Conservation (phyloP, 2,329 filamentous ascomycete genomes). For the Sclerotinia glacialis region DNA sequence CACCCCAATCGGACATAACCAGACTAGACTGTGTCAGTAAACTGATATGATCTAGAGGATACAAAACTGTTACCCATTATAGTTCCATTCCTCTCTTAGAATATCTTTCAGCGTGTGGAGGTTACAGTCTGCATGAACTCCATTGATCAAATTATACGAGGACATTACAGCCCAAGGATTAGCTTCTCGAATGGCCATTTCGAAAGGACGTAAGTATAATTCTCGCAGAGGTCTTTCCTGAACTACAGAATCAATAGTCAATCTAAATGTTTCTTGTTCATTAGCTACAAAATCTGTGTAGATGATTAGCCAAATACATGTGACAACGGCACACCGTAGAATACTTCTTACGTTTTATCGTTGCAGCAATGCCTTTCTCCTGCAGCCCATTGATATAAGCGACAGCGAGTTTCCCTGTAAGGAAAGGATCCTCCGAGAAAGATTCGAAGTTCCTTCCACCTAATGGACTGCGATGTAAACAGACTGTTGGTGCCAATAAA, state of each 20-base stretch:
- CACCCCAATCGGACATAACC: slow-evolving; percentile 60
- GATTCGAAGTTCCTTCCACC: slow-evolving; percentile 87
- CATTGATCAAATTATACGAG: slow-evolving; percentile 66
- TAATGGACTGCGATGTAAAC: slow-evolving; percentile 77
- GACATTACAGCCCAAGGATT: slow-evolving; percentile 70
- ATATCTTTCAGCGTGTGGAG: slow-evolving; percentile 54
- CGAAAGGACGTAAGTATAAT: slow-evolving; percentile 71
- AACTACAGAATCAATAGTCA: slow-evolving; percentile 62
- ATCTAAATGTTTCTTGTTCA: slow-evolving; percentile 67
- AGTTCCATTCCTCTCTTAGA: slow-evolving; percentile 60
- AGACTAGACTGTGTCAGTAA: slow-evolving; percentile 41
- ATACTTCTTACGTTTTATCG: slow-evolving; percentile 64
- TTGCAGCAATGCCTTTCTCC: slow-evolving; percentile 69
- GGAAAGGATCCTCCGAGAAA: slow-evolving; percentile 76
- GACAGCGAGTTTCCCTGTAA: slow-evolving; percentile 71
- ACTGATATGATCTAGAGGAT: not conserved
- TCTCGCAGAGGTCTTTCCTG: slow-evolving; percentile 65
- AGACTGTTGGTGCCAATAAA: slow-evolving; percentile 73
- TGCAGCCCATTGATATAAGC: slow-evolving; percentile 72
- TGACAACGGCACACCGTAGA: not conserved
- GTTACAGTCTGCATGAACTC: slow-evolving; percentile 58
- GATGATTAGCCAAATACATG: slow-evolving; percentile 21
- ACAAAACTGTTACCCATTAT: slow-evolving; percentile 49
- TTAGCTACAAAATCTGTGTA: slow-evolving; percentile 63
- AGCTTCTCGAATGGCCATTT: slow-evolving; percentile 67